Evolutionary conservation across 2,329 filamentous ascomycete genomes (phyloP), one percentile per base, ranked within the genome.

Genomic region (Diaporthe capsici): DNA sequence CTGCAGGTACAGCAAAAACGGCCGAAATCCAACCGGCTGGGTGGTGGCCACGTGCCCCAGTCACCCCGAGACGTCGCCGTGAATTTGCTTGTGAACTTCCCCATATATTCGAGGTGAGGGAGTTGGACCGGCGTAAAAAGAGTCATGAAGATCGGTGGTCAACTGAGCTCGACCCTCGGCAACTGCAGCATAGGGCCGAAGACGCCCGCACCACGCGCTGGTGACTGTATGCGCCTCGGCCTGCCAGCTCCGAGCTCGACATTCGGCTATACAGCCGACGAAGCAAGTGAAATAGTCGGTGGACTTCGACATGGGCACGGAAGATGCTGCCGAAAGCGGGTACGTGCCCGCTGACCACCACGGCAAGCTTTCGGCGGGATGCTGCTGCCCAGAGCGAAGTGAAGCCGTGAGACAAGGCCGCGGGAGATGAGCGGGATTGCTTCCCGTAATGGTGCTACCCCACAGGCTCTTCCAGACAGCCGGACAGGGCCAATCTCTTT

Each of bases 1-100:
- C 71, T 73, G 71, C 71, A 73, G 71, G 71, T 67, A 73, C 71
- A 55, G 49, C 20, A 65, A 17, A 63, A 73, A 57, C 22, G 58
- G 47, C 71, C 47, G 49, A 47, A 57, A 55, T 73, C 58, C 71
- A 51, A 5, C 58, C 71, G 47, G 39, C 51, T 65, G 58, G 60
- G 61, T 55, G 71, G 61, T 55, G 49, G 42, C 37, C 71, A 65
- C 47, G 47, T 73, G 58, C 71, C 37, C 49, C 31, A 53, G 22
- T 42, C 34, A 25, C n/a, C 10, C 65, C 65, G n/a, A 42, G 49
- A 55, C 65, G 6, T 42, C 8, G 65, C n/a, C 25, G 47, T 34
- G 25, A 47, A 34, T 20, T 53, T 42, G 47, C 49, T 34, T 60
- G 58, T 73, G 31, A 37, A 39, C 25, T 22, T 39, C 44, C 44